phyloP scores from a whole-genome alignment of 2,329 filamentous ascomycete genomes.

The Fusarium sp. region DNA sequence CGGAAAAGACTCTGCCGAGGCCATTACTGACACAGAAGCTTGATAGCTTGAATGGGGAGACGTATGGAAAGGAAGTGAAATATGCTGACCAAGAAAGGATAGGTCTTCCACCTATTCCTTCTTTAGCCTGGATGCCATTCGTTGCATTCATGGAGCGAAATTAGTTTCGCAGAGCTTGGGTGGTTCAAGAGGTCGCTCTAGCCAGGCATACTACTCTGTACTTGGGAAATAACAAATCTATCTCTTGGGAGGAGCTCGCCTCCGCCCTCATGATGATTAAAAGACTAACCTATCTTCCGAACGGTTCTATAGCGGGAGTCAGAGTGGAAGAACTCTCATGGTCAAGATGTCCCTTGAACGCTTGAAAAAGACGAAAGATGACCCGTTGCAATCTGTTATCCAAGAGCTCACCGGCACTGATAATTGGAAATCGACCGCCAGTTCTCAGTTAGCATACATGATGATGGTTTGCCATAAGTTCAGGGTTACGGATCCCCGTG shows the following conservation, averaged over 20 bases:
- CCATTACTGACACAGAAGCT: not conserved
- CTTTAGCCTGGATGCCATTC: not conserved
- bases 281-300: not conserved
- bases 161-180: not conserved
- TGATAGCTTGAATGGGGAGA: not conserved
- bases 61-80: not conserved
- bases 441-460: not conserved
- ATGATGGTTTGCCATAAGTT: not conserved
- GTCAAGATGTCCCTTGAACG: not conserved
- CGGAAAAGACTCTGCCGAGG: not conserved
- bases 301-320: not conserved
- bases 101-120: not conserved
- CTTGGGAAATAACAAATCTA: not conserved
- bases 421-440: not conserved
- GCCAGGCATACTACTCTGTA: not conserved
- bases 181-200: not conserved
- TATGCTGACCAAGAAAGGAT: not conserved
- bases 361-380: fast-evolving
- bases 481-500: not conserved
- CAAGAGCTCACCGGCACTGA: not conserved
- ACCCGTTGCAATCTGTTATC: not conserved
- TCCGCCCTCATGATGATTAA: not conserved
- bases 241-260: not conserved
- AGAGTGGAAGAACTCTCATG: not conserved
- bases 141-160: not conserved